Evolutionary conservation across 176 grass and related monocot species (phyloP).

Genomic region (Oryza nivara): DNA sequence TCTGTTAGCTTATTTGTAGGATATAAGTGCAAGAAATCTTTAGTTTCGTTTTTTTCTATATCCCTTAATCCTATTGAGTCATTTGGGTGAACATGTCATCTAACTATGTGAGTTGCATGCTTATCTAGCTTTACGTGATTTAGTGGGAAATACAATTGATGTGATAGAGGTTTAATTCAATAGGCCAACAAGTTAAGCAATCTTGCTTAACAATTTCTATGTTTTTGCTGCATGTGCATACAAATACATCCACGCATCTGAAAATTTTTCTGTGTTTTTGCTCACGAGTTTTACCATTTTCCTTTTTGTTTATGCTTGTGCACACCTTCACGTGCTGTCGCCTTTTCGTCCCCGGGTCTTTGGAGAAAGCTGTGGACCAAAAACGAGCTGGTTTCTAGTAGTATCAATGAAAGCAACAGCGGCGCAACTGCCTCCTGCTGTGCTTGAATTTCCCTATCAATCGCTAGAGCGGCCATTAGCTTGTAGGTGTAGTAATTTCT

Average conservation of each 20-base stretch:
- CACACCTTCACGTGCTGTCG: conserved; percentile 15
- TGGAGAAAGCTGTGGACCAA: conserved; percentile 31
- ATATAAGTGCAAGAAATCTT: neutral
- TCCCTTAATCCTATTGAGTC: neutral
- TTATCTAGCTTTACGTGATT: conserved; percentile 14
- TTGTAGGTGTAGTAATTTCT: neutral
- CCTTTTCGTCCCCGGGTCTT: conserved; percentile 25
- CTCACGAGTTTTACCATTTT: neutral
- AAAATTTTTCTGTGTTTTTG: neutral
- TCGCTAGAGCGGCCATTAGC: neutral
- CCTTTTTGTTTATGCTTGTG: neutral
- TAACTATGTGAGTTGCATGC: neutral
- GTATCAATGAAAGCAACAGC: conserved; percentile 35
- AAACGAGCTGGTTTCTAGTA: neutral
- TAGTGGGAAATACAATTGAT: neutral
- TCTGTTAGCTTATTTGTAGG: neutral
- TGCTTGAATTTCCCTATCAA: too few species aligned
- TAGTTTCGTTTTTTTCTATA: neutral
- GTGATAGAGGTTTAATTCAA: neutral
- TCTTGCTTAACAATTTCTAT: neutral
- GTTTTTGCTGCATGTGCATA: neutral
- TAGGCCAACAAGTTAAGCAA: conserved; percentile 2
- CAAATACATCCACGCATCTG: neutral
- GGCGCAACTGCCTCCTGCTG: neutral
- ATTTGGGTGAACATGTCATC: neutral